Base-by-base conservation (phyloP, 306 rosid genomes). In the Dryas drummondii region DNA sequence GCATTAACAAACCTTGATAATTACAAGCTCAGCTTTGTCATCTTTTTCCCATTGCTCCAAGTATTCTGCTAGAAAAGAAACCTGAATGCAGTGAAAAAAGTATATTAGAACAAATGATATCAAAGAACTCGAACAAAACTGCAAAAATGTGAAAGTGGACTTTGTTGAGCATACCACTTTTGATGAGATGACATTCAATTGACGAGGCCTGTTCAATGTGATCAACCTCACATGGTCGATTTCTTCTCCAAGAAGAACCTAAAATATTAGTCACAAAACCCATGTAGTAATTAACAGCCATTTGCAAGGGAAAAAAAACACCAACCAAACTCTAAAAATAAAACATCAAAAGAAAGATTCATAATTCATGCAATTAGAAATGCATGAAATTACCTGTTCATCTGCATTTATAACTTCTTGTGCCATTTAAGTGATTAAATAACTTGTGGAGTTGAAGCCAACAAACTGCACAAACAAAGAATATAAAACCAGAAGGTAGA, bases 11-110 rank as follows among this genome's bases (percentile, higher is more conserved):
- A 94, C 98, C 97, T 94, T 94, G 70, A 91, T 74, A 58, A 94
- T 76, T 49, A 94, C 65, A 72, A 94, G 96, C 69, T 91, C 90
- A 27, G 91, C 96, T 40, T 82, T 73, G 48, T 88, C 88, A 51
- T 94, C 96, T 73, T 87, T 88, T 73, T 94, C 97, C 97, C 98
- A 94, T 75, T 86, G 91, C 74, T 94, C 98, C 76, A 94, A 84
- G 87, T 82, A 86, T 68, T 79, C 74, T 51, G 96, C 98, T 48
- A 91, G 82, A 80, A 84, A 82, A 84, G 85, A 86, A 78, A 91
- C 98, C 98, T 94, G 86, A 78, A 62, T 22, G 47, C 73, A 77
- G 57, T 16, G 10, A 13, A 60, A 19, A 11, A 59, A 59, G 3
- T 32, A 52, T 37, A 5, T 67, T n/a, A 6, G 42, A 48, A 2